A percentile compares a stretch with the other conserved stretches of the same genome.
Conservation (phyloP, 805 yeast species). For the Nakazawaea molendinolei region DNA sequence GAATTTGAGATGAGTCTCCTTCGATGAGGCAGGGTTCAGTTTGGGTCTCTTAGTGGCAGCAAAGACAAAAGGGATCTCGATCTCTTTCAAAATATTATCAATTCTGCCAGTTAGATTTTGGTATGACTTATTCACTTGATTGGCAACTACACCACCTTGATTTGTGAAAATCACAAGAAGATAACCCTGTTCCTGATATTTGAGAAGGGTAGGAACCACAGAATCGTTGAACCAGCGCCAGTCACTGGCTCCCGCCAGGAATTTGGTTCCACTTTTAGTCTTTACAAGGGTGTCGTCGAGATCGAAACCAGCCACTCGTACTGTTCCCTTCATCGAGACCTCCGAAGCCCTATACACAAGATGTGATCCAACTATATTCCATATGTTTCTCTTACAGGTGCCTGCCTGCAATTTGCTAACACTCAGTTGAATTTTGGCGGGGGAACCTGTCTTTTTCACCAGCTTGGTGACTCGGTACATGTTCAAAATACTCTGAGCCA, state of each 20-base stretch:
- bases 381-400: too few relatives aligned
- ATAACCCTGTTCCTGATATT: slow-evolving; percentile 16
- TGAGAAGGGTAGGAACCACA: slow-evolving; percentile 20
- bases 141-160: slow-evolving; percentile 65
- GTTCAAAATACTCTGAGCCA: too few relatives aligned
- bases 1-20: slow-evolving; percentile 29
- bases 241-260: slow-evolving; percentile 54
- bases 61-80: slow-evolving; percentile 39
- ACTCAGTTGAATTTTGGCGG: too few relatives aligned
- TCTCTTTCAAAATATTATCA: slow-evolving; percentile 27
- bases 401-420: too few relatives aligned
- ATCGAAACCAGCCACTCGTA: slow-evolving; percentile 69
- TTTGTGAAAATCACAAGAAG: slow-evolving; percentile 73
- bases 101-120: slow-evolving; percentile 36
- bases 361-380: slow-evolving; percentile 6
- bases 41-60: slow-evolving; percentile 57
- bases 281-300: slow-evolving; percentile 72
- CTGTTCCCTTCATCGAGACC: not conserved
- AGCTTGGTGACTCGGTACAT: too few relatives aligned
- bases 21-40: slow-evolving; percentile 19
- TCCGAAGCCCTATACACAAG: not conserved
- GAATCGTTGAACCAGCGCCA: slow-evolving; percentile 61
- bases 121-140: slow-evolving; percentile 27
- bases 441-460: not conserved
- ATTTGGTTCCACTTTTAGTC: slow-evolving; percentile 57